A percentile compares a stretch with the other conserved stretches of the same genome.
Conservation (phyloP, 352 stramenopile genomes). For the Pythium sp. region DNA sequence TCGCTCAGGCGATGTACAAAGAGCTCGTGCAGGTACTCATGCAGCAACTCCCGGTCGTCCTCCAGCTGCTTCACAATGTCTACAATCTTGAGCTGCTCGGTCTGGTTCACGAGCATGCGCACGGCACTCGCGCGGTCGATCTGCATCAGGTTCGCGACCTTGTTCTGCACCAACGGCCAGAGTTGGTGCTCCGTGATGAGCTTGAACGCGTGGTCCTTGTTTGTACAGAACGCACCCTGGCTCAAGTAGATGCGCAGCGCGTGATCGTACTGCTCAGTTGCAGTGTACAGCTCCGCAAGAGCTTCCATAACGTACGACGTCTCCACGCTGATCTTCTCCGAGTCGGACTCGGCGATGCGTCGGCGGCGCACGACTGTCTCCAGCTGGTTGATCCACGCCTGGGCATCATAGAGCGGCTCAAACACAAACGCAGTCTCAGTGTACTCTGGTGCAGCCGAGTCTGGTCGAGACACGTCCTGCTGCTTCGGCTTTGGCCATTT, state of each 20-base stretch:
- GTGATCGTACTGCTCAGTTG: constrained; percentile 80
- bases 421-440: constrained; percentile 65
- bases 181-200: constrained; percentile 82
- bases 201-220: constrained; percentile 85
- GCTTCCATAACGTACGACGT: constrained; percentile 83
- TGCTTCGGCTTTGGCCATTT: constrained; percentile 79
- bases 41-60: constrained; percentile 56
- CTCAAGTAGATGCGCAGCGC: constrained; percentile 83
- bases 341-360: constrained; percentile 61
- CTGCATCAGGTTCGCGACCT: constrained; percentile 73
- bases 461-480: constrained; percentile 29
- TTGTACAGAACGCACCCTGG: constrained; percentile 79
- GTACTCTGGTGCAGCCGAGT: constrained; percentile 50
- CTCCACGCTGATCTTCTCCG: constrained; percentile 63
- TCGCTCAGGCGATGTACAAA: constrained; percentile 64
- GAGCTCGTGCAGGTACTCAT: constrained; percentile 77
- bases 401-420: constrained; percentile 75
- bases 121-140: constrained; percentile 70
- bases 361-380: constrained; percentile 68
- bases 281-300: constrained; percentile 77
- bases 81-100: constrained; percentile 72
- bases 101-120: constrained; percentile 79
- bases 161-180: constrained; percentile 75
- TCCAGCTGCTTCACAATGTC: constrained; percentile 79
- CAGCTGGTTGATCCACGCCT: constrained; percentile 81